Conservation (phyloP, 1,139 yeast species). For the Pichia sp. region DNA sequence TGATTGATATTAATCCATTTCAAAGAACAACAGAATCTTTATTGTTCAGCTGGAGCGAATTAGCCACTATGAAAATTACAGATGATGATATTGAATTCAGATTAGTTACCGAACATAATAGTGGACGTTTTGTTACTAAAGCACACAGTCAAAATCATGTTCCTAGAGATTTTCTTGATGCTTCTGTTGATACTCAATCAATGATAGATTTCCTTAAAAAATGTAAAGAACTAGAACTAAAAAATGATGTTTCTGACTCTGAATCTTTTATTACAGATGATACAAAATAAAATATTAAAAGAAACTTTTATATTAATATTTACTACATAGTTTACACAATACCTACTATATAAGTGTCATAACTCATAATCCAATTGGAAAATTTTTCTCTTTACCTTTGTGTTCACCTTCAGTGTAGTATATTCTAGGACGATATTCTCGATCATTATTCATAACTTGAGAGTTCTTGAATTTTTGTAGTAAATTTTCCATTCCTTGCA, state of each 20-base stretch:
- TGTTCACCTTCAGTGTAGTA: slow-evolving; percentile 36
- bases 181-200: slow-evolving; percentile 56
- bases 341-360: neutral
- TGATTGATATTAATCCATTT: slow-evolving; percentile 85
- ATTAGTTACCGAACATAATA: slow-evolving; percentile 58
- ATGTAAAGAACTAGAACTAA: slow-evolving; percentile 41
- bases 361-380: neutral
- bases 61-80: slow-evolving; percentile 35
- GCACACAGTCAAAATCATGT: slow-evolving; percentile 89
- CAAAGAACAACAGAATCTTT: slow-evolving; percentile 69
- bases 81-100: slow-evolving; percentile 41
- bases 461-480: slow-evolving; percentile 44
- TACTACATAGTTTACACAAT: neutral
- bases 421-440: slow-evolving; percentile 38
- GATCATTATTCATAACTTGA: slow-evolving; percentile 42
- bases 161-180: slow-evolving; percentile 85
- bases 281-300: too few species aligned
- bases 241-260: slow-evolving; percentile 15
- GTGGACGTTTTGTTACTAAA: slow-evolving; percentile 68
- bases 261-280: too few species aligned
- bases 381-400: slow-evolving; percentile 35
- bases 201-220: slow-evolving; percentile 61
- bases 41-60: slow-evolving; percentile 80
- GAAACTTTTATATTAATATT: neutral
- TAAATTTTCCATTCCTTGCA: slow-evolving; percentile 41